Evolutionary conservation across 495 filamentous ascomycete species (phyloP), one percentile per base, ranked within the genome.

Genomic region (Tuber brumale): DNA sequence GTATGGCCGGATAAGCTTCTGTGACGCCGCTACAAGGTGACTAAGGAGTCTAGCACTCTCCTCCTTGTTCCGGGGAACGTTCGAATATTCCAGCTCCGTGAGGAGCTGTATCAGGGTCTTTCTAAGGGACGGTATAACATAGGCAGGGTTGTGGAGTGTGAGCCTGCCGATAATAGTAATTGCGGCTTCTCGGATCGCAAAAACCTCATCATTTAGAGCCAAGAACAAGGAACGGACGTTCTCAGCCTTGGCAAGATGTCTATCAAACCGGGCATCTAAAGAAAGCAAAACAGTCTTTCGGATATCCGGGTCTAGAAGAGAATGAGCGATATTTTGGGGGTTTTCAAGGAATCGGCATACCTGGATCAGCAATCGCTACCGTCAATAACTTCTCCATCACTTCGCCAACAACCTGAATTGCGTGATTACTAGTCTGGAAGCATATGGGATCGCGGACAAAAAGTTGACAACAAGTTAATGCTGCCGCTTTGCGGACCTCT

Each of bases 391-490:
- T 97, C 83, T 97, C 93, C 80, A 99, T 97, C 61, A 99, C 95
- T 84, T 98, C 95, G 76, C 93, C 92, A 72, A 99, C 95, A 43
- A 98, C 95, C 83, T 97, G 93, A 21, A 97, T 92, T 0, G 95
- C 94, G 83, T 99, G 95, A 74, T 92, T 91, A 82, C 95, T 98
- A 8, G 95, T 98, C 81, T 99, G 95, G 81, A 97, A 93, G 79
- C 97, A 94, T 80, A 98, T 97, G 0, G 96, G 96, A 83, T 99
- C 95, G 76, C 92, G 89, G 16, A 97, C 92, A 81, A 97, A 97
- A 61, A 99, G 88, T 80, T 99, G 95, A 82, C 95, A 99, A 85
- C 96, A 97, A 39, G 96, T 99, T 75, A 99, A 87, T 45, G 96
- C 95, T 19, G 95, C 94, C 19, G 95, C 94, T 83, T 97, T 95